Evolutionary conservation across 1,284 basidiomycete genomes (phyloP), one percentile per base, ranked within the genome.

Genomic region (Ustilago sp.): DNA sequence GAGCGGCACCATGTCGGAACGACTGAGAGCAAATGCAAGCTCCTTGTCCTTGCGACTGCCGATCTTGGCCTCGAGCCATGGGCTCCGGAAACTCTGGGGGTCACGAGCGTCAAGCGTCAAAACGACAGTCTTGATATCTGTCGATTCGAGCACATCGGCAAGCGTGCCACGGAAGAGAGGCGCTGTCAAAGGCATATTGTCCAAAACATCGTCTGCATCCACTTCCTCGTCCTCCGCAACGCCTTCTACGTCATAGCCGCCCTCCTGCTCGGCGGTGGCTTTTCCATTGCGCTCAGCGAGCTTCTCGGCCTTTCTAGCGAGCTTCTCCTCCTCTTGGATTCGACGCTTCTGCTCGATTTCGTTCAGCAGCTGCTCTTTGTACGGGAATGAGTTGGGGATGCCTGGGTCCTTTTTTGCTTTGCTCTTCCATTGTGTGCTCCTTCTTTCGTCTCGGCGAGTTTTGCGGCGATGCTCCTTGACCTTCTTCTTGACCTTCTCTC

Each of bases 371-470:
- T 96, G 92, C 85, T 98, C 96, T 88, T 98, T 99, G 90, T 93
- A 97, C 4, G 95, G 96, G 88, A 95, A 97, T 73, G 91, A 92
- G 87, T 93, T 97, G n/a, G 96, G 96, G 71, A 99, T 96, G 54
- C 97, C 97, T 32, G 93, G 94, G 86, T 99, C 96, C 86, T 91
- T 89, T 89, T 94, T 87, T 89, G 91, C 86, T 32, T 65, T 80
- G 67, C 75, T 77, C 71, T 81, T 81, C 83, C 84, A 93, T 88
- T 96, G 98, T 92, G 94, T 96, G 87, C 93, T 93, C 87, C 92
- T 94, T 88, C 95, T 95, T 28, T 91, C 90, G 54, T 89, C 90
- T 86, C 92, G 93, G 13, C 77, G 71, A 12, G 80, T 55, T 71
- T 85, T 86, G 31, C 83, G 79, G 53, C 82, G 80, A 60, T 84